Evolutionary conservation across 1,284 basidiomycete species (phyloP).

Genomic region (Microstroma glucosiphilum): DNA sequence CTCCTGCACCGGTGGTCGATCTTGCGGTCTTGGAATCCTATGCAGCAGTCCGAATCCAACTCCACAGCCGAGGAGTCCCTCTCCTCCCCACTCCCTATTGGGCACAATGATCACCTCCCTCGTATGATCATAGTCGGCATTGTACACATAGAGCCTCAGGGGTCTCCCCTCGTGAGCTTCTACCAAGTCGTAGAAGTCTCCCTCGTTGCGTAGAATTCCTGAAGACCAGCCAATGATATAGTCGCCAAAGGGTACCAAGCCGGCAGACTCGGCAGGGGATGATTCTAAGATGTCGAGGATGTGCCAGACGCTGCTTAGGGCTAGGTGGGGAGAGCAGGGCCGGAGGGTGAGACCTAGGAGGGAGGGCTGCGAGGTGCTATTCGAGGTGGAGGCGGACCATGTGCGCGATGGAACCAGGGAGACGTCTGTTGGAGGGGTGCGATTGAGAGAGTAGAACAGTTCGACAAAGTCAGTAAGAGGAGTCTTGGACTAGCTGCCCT

Average conservation of each 20-base stretch:
- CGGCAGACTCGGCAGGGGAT: conserved; percentile 74
- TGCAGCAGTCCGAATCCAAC: conserved; percentile 44
- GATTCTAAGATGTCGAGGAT: conserved; percentile 93
- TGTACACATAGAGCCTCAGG: conserved; percentile 88
- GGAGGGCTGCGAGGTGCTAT: conserved; percentile 57
- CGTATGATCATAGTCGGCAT: conserved; percentile 77
- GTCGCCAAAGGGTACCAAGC: conserved; percentile 78
- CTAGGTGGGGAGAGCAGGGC: conserved; percentile 58
- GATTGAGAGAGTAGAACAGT: not conserved
- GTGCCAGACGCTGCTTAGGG: conserved; percentile 67
- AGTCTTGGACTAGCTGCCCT: not conserved
- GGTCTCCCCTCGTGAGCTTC: conserved; percentile 91
- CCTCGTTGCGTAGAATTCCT: conserved; percentile 73
- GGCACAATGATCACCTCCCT: conserved; percentile 47
- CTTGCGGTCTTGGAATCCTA: conserved; percentile 31
- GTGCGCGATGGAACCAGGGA: conserved; percentile 72
- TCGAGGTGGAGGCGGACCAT: conserved; percentile 57
- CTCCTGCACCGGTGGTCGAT: conserved; percentile 24
- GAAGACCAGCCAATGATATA: conserved; percentile 92
- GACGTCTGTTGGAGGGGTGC: conserved; percentile 59
- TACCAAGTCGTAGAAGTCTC: conserved; percentile 92
- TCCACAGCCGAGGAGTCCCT: conserved; percentile 44
- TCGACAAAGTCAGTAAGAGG: not conserved
- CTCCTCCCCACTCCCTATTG: conserved; percentile 45
- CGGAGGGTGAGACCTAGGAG: conserved; percentile 85